Evolutionary conservation across 148 eudicot genomes (phyloP), one percentile per base, ranked within the genome.

Genomic region (Limonium bicolor): DNA sequence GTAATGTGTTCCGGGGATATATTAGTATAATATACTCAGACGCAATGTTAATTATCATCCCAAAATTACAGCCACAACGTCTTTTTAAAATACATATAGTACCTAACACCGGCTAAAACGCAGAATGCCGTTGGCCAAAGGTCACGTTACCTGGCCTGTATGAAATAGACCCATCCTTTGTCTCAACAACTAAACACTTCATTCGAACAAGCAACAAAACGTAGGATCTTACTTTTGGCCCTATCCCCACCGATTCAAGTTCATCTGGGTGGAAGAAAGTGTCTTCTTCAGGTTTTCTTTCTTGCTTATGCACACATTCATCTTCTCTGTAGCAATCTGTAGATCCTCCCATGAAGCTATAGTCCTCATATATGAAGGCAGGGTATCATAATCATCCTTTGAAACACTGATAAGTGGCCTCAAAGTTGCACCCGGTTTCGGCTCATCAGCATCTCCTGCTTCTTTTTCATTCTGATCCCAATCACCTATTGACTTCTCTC

Each of bases 301-400:
- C 26, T 50, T 53, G 40, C 22, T 48, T 11, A 80, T 51, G 51
- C 41, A 58, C 30, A 72, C 59, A 54, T 86, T 86, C 37, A 86
- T 65, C 63, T 72, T 86, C 48, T 74, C 92, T 53, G 72, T 74
- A 30, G 82, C 92, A 58, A 50, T 58, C 25, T 67, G 72, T 24
- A 86, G 55, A 67, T 80, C 83, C 97, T 84, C 72, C 95, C 87
- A 90, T 28, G 87, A 62, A 52, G 77, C 86, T 33, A 90, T 69
- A 42, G 54, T 69, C 60, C 59, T 84, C 84, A 90, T 72, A 46
- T 70, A 74, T 24, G 85, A 80, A 56, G 97, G 97, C 45, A 90
- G 82, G 47, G 49, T 62, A 53, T 80, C 93, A 46, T 84, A 90
- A 52, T 80, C 97, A 31, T 72, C 72, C 44, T 68, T 56, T 20